Evolutionary conservation across 1,284 basidiomycete genomes (phyloP).

Genomic region (Mycena sp.): DNA sequence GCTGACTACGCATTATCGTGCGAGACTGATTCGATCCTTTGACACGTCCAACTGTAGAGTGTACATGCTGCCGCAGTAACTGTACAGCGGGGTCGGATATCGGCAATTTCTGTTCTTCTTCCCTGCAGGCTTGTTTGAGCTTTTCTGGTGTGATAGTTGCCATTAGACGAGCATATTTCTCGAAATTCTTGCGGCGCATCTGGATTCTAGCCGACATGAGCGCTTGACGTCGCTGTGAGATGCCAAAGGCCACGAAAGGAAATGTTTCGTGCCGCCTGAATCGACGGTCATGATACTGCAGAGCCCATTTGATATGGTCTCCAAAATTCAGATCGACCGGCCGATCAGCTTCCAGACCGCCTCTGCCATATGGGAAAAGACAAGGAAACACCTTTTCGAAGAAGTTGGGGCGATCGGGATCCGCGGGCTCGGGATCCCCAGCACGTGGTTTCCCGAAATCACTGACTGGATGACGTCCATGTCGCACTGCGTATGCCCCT

Average conservation of each 20-base stretch:
- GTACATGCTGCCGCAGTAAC: constrained; percentile 26
- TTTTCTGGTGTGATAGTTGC: constrained; percentile 9
- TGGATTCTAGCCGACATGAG: constrained; percentile 33
- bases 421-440: background rate
- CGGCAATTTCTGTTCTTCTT: background rate
- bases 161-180: background rate
- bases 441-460: constrained; percentile 21
- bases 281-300: constrained; percentile 45
- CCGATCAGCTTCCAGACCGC: constrained; percentile 44
- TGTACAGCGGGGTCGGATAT: constrained; percentile 13
- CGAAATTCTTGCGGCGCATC: constrained; percentile 24
- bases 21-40: constrained; percentile 35
- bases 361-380: constrained; percentile 52
- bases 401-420: constrained; percentile 11
- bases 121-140: background rate
- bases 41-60: constrained; percentile 26
- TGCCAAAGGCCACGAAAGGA: constrained; percentile 45
- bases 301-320: constrained; percentile 46
- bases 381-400: constrained; percentile 42
- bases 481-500: constrained; percentile 16
- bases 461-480: constrained; percentile 16
- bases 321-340: constrained; percentile 37
- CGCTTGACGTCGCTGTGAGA: constrained; percentile 41
- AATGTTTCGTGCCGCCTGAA: constrained; percentile 45
- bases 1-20: constrained; percentile 22